Base-by-base conservation (phyloP, 2,329 filamentous ascomycete species). In the Aspergillus sp. region DNA sequence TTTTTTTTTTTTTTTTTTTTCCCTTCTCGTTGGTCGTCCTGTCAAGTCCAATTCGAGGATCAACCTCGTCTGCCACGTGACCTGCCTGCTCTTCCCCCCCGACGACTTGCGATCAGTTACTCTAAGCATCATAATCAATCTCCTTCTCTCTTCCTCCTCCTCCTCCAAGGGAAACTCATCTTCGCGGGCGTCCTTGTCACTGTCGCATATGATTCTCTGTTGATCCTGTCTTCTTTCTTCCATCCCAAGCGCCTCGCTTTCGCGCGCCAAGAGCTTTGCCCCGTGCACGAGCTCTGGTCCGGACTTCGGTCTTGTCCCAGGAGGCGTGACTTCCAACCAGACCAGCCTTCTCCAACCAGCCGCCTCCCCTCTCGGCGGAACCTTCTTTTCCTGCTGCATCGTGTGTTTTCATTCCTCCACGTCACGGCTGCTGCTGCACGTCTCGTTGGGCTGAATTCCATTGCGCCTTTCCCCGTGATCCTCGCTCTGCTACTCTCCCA, bases 261-360 rank as follows among this genome's bases (percentile, higher is more conserved):
- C 32, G 9, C 26, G 36, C 4, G 40, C 29, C 9, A 10, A 48
- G 36, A 52, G 46, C 48, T 48, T 44, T 49, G 48, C 55, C 53
- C 52, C 54, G 50, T 41, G 49, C 55, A 60, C 55, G 55, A 59
- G 50, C 56, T 47, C 53, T 58, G 55, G 53, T 53, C 53, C 56
- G 51, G 49, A 51, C 40, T 30, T 32, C 30, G n/a, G 29, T 51
- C 19, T 19, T 19, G 19, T 19, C 19, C 58, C 57, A 61, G 58
- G 58, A 61, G 58, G 57, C 52, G 54, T 52, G 48, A 48, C 53
- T 54, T 50, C 34, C 48, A 48, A 39, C 34, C 19, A 19, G 35
- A 52, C 44, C 46, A 46, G 44, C 35, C 45, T 42, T 46, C 40
- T 43, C 35, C 9, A 4, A 4, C 34, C 34, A 19, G 12, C 19